Percentiles rank a stretch among this genome's conserved stretches.
These are phyloP conservation scores for Xylaria sp. DNA, from an alignment of 2,329 filamentous ascomycete species.

Conservation along the genomic window DNA sequence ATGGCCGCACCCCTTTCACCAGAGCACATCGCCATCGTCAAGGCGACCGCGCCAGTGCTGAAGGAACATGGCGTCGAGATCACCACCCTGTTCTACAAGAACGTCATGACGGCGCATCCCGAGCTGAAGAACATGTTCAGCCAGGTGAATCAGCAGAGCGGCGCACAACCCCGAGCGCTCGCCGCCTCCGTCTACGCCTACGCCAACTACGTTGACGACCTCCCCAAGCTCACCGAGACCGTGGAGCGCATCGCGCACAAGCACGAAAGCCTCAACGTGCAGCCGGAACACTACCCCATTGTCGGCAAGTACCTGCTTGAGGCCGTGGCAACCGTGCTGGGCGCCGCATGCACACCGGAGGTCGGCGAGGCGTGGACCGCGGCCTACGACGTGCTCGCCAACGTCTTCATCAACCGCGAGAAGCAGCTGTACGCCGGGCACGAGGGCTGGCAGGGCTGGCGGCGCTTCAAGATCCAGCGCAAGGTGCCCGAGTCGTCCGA, in stretches of 20 bases:
- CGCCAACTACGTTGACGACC: slow-evolving; percentile 71
- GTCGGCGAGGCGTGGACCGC: slow-evolving; percentile 71
- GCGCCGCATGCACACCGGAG: slow-evolving; percentile 66
- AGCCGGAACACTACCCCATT: slow-evolving; percentile 69
- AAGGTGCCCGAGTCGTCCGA: slow-evolving; percentile 63
- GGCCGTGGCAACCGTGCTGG: slow-evolving; percentile 69
- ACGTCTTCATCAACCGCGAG: slow-evolving; percentile 71
- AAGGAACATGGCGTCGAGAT: slow-evolving; percentile 69
- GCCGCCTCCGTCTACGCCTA: slow-evolving; percentile 72
- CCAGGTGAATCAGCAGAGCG: slow-evolving; percentile 66
- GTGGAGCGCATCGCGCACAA: slow-evolving; percentile 76
- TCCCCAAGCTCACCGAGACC: slow-evolving; percentile 57
- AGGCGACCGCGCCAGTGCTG: slow-evolving; percentile 74
- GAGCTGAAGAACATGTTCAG: slow-evolving; percentile 73
- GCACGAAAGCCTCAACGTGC: slow-evolving; percentile 71
- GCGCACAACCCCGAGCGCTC: slow-evolving; percentile 70
- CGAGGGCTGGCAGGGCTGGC: slow-evolving; percentile 51
- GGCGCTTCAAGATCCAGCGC: slow-evolving; percentile 57
- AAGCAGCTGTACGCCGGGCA: slow-evolving; percentile 57
- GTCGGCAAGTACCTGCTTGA: slow-evolving; percentile 70
- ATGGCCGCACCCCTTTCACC: slow-evolving; percentile 57
- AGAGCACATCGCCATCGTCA: slow-evolving; percentile 71
- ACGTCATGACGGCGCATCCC: slow-evolving; percentile 66
- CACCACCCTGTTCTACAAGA: slow-evolving; percentile 72
- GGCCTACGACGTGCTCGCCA: slow-evolving; percentile 72